Base-by-base conservation (phyloP, 805 yeast species). In the Ogataea minuta region DNA sequence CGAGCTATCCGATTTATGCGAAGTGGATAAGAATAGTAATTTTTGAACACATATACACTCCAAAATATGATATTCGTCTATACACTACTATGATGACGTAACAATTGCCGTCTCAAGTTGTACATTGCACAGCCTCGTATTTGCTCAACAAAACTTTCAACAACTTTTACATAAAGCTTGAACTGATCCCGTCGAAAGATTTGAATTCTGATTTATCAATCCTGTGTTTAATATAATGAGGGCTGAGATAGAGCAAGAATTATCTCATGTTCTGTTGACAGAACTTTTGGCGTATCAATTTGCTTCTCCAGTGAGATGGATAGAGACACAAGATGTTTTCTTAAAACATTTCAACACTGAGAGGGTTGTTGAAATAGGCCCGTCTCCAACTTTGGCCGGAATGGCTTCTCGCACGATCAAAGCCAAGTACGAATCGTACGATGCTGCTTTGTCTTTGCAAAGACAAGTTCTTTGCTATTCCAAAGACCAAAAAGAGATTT, bases 231-330 rank as follows among this genome's bases (percentile, higher is more conserved):
- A 26, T 23, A 26, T 4, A 20, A 84, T 84, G 93, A 80, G 79
- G 64, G 96, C 99, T 53, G 98, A 93, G 76, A 81, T 89, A 46
- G 95, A 93, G 73, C 99, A 93, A 72, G 98, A 93, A 65, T 79
- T 93, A 52, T 95, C 99, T 53, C 98, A 93, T 64, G 82, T 86
- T 52, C 74, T 93, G 50, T 76, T 93, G 63, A 89, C 97, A 19
- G 99, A 93, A 76, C 80, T 93, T 55, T 76, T 93, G 70, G 98
- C 99, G 39, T 93, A 90, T 71, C 99, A 93, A 69, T 93, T 93
- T 60, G 99, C 99, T 34, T 90, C 97, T 47, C 99, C 99, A 33
- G 99, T 93, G 50, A 82, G 98, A 76, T 93, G 99, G 71, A 93
- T 95, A 65, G 99, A 95, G 66, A 93, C 99, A 47, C 99, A 93